These are phyloP conservation scores for Dictyostelium firmibasis DNA, from an alignment of 78 protist genomes.

Conservation along the genomic window DNA sequence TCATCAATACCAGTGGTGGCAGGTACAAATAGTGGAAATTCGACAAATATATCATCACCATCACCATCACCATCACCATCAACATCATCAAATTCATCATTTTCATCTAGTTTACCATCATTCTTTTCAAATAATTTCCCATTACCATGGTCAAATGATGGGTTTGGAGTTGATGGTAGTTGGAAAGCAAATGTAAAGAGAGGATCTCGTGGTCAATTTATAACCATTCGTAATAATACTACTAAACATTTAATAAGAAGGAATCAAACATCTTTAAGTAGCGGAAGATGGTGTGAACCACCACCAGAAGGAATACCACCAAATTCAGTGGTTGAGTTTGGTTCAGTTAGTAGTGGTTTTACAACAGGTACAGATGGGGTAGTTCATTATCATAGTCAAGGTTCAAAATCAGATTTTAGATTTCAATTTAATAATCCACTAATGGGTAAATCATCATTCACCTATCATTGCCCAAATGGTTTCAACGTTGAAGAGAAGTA, in stretches of 20 bases:
- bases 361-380: slow-evolving; percentile 45
- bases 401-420: slow-evolving; percentile 44
- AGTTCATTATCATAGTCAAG: slow-evolving; percentile 29
- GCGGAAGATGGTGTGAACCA: slow-evolving; percentile 47
- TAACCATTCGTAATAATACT: slow-evolving; percentile 27
- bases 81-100: neutral
- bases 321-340: slow-evolving; percentile 32
- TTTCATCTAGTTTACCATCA: slow-evolving; percentile 19
- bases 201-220: slow-evolving; percentile 67
- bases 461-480: slow-evolving; percentile 53
- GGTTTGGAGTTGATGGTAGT: neutral
- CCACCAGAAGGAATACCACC: slow-evolving; percentile 78
- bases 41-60: neutral
- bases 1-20: neutral
- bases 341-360: slow-evolving; percentile 43
- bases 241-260: slow-evolving; percentile 26
- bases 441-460: slow-evolving; percentile 40
- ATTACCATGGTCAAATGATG: slow-evolving; percentile 30
- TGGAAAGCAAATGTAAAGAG: slow-evolving; percentile 45
- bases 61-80: neutral
- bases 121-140: slow-evolving; percentile 14
- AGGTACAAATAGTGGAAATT: neutral
- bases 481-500: slow-evolving; percentile 35
- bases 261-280: neutral
- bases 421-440: slow-evolving; percentile 64